Conservation (phyloP, 169 alveolate genomes). For the Cytauxzoon felis region DNA sequence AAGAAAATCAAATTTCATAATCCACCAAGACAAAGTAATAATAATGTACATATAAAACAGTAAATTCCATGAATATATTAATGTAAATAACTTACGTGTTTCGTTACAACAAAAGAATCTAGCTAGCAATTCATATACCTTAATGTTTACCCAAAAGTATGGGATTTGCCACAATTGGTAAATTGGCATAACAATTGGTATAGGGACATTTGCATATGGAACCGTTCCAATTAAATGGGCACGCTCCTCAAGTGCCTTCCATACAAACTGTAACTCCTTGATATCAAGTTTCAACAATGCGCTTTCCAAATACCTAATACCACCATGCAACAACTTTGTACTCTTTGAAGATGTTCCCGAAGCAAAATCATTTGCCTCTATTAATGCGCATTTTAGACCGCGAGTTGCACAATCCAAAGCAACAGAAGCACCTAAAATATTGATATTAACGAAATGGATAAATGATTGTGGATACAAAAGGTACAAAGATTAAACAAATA, state of each 20-base stretch:
- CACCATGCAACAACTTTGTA: constrained; percentile 93
- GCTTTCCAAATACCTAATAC: constrained; percentile 88
- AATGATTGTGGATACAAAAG: too few relatives aligned
- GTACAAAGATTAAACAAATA: too few relatives aligned
- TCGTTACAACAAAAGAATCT: constrained; percentile 76
- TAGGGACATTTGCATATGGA: constrained; percentile 82
- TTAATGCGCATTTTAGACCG: constrained; percentile 86
- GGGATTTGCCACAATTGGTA: constrained; percentile 80
- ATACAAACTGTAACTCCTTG: constrained; percentile 78
- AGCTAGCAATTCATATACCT: constrained; percentile 83
- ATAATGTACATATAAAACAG: neutral
- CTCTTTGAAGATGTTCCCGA: constrained; percentile 91
- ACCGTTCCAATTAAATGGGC: constrained; percentile 83
- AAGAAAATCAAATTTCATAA: neutral
- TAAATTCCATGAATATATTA: neutral
- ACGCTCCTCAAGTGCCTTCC: constrained; percentile 90
- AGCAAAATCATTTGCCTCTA: constrained; percentile 89
- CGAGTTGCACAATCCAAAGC: constrained; percentile 90
- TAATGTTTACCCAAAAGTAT: constrained; percentile 83
- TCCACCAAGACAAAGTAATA: neutral
- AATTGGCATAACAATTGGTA: constrained; percentile 84
- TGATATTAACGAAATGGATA: too few relatives aligned
- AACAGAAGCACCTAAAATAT: constrained; percentile 74
- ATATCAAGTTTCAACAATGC: constrained; percentile 77
- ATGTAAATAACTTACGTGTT: constrained; percentile 32